phyloP scores from a whole-genome alignment of 1,284 basidiomycete genomes.

The Sphaerobolus stellatus region DNA sequence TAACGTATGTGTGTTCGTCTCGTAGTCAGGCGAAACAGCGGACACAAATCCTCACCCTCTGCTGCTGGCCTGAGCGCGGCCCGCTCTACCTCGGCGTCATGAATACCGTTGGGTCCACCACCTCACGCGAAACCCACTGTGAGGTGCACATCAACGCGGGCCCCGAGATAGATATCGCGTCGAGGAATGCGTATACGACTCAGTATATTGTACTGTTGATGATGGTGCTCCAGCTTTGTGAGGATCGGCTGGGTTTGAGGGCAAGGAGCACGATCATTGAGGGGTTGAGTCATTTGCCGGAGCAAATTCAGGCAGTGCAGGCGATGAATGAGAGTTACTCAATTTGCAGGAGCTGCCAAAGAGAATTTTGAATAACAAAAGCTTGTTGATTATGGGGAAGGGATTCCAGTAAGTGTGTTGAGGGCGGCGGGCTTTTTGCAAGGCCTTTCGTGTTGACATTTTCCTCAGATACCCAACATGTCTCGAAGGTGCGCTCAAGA shows the following conservation, averaged over 20 bases:
- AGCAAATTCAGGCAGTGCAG: conserved; percentile 87
- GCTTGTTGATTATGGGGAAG: conserved; percentile 95
- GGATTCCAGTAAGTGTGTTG: conserved; percentile 80
- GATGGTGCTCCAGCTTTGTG: conserved; percentile 97
- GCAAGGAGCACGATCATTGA: conserved; percentile 94
- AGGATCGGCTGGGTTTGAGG: conserved; percentile 93
- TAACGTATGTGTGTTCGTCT: conserved; percentile 95
- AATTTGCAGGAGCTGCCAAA: conserved; percentile 84
- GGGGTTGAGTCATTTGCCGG: conserved; percentile 87
- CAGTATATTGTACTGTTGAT: conserved; percentile 98
- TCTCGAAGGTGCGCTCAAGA: conserved; percentile 97
- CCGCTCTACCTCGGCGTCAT: conserved; percentile 96
- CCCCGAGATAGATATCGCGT: conserved; percentile 98
- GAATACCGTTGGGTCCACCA: conserved; percentile 97
- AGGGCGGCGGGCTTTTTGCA: background rate
- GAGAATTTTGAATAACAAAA: conserved; percentile 76
- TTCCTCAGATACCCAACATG: conserved; percentile 92
- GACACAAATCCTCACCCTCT: conserved; percentile 94
- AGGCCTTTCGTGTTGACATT: no score
- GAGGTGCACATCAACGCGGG: conserved; percentile 99
- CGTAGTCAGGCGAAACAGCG: conserved; percentile 98
- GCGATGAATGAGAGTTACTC: conserved; percentile 76
- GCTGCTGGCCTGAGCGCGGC: conserved; percentile 96
- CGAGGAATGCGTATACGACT: conserved; percentile 99
- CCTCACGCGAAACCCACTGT: conserved; percentile 98